Base-by-base conservation (phyloP, 2,329 filamentous ascomycete genomes). In the Phialocephala sp. region DNA sequence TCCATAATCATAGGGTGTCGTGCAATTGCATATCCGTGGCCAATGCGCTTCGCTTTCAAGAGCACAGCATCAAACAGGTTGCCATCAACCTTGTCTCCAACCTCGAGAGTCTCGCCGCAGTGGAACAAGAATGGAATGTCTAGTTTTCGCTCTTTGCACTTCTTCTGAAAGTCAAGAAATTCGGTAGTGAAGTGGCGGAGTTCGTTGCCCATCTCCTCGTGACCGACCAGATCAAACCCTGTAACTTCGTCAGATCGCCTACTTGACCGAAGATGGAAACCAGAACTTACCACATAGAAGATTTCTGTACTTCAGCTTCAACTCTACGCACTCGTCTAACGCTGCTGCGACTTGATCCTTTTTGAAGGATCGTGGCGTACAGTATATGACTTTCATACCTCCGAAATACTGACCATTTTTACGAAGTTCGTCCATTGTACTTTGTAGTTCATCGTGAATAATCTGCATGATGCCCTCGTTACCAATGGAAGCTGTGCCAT, bases 41-140 rank as follows among this genome's bases (percentile, higher is more conserved):
- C 91, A 59, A 93, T 90, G 15, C 91, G 87, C 77, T 87, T 89
- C 1, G 89, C 82, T 15, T 85, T 82, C 2, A 93, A 81, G 1
- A 90, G 77, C 1, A 91, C 82, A 4, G 90, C 89, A 68, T 92
- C 89, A 59, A 89, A 81, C 0, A 93, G 79, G 73, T 93, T 93
- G 20, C 84, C 87, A 68, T 92, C 88, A 1, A 84, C 83, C 5
- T 87, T 84, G 27, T 83, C 84, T 43, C 89, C 90, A 9, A 85
- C 83, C 36, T 91, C 87, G 4, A 91, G 80, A 0, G 90, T 91
- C 78, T 93, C 91, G 27, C 90, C 91, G 69, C 90, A 92, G 77
- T 93, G 90, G 72, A 93, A 91, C 45, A 93, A 80, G 72, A 92
- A 91, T 0, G 90, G 90, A 2, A 93, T 90, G 0, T 87, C 81